Evolutionary conservation across 1,284 basidiomycete species (phyloP).

Genomic region (Cutaneotrichosporon curvatum): DNA sequence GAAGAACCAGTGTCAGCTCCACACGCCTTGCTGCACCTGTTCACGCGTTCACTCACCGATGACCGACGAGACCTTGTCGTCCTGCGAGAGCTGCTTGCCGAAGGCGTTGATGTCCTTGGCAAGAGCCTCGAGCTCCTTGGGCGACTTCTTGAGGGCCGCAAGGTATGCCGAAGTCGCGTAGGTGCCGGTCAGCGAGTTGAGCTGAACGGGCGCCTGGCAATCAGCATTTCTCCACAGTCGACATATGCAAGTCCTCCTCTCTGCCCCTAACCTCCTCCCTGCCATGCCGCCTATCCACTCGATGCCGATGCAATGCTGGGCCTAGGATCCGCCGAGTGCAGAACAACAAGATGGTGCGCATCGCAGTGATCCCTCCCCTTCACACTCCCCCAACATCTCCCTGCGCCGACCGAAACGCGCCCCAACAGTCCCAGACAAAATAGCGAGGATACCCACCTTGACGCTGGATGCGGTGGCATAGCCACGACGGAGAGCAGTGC

Average conservation of each 20-base stretch:
- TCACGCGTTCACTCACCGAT: constrained; percentile 48
- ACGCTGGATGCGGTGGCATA: constrained; percentile 43
- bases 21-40: not conserved
- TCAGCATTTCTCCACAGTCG: not conserved
- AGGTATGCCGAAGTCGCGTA: constrained; percentile 92
- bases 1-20: not conserved
- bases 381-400: no score
- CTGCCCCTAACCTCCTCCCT: no score
- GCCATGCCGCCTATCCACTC: no score
- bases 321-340: no score
- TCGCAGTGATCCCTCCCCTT: no score
- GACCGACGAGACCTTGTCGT: constrained; percentile 61
- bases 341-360: no score
- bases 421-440: no score
- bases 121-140: constrained; percentile 56
- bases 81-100: constrained; percentile 58
- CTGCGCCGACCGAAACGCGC: not conserved
- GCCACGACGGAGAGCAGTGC: constrained; percentile 39
- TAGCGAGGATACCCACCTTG: constrained; percentile 35
- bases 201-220: constrained; percentile 45
- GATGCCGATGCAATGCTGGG: no score
- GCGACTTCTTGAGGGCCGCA: constrained; percentile 80
- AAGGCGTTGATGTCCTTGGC: constrained; percentile 73
- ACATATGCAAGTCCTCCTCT: no score
- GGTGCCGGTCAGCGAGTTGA: constrained; percentile 55